Percentiles rank a stretch among this genome's conserved stretches.
Conservation (phyloP, 768 basidiomycete species). For the Lactifluus rugatus region DNA sequence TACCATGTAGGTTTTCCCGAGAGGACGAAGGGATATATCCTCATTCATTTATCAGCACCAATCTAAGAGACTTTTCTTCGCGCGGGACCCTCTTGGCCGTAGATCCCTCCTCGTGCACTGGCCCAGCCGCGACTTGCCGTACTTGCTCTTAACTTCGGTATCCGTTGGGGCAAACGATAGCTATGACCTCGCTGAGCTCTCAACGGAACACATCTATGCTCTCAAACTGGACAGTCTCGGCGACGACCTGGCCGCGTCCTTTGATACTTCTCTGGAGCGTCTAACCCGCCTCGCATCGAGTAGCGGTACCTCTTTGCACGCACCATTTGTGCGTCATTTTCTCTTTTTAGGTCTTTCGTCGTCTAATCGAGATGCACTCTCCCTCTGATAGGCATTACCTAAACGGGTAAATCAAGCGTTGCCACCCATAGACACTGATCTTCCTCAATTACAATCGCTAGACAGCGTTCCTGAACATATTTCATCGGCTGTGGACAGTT, state of each 20-base stretch:
- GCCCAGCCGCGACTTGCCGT: constrained; percentile 39
- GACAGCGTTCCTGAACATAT: constrained; percentile 38
- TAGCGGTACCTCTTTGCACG: neutral
- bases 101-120: constrained; percentile 71
- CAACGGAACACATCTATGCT: constrained; percentile 46
- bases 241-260: neutral
- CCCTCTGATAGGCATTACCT: constrained; percentile 33
- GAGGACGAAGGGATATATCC: neutral
- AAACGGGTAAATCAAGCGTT: constrained; percentile 38
- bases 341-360: neutral
- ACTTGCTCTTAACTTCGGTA: constrained; percentile 57
- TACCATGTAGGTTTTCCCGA: constrained; percentile 48
- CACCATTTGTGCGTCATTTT: constrained; percentile 1
- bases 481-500: constrained; percentile 34
- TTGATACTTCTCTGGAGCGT: constrained; percentile 18
- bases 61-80: constrained; percentile 52
- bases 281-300: constrained; percentile 4
- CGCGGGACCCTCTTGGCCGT: constrained; percentile 75
- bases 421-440: constrained; percentile 29
- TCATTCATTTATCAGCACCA: constrained; percentile 28
- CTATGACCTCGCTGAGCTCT: constrained; percentile 53
- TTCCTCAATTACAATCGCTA: constrained; percentile 30
- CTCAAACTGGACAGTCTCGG: constrained; percentile 35
- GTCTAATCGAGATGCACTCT: neutral
- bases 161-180: constrained; percentile 39